Conservation (phyloP, 352 stramenopile genomes). For the Phytophthora megakarya region DNA sequence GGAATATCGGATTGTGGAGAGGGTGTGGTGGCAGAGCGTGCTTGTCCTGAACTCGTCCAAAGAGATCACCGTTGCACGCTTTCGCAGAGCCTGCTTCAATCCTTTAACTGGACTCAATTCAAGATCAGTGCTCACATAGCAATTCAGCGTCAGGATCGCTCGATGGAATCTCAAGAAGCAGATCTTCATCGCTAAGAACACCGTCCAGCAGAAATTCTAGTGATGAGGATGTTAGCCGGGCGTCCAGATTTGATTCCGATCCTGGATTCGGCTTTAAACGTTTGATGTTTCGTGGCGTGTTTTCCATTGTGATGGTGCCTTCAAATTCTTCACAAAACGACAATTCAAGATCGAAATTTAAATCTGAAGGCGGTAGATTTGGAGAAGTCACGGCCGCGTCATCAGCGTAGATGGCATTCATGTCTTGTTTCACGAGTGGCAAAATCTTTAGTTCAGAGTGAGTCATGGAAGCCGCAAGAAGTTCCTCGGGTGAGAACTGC, state of each 20-base stretch:
- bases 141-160: neutral
- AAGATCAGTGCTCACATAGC: neutral
- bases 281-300: neutral
- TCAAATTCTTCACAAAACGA: neutral
- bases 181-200: conserved; percentile 21
- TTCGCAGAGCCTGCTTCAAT: no score
- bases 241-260: neutral
- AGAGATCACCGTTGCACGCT: no score
- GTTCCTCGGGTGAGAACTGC: conserved; percentile 4
- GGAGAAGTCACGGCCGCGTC: neutral
- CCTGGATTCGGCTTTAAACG: neutral
- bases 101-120: no score
- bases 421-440: neutral
- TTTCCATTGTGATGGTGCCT: neutral
- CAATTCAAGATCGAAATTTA: conserved; percentile 8
- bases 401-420: neutral
- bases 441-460: neutral
- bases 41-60: no score
- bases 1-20: no score
- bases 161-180: conserved; percentile 9
- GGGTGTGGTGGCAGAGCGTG: no score
- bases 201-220: conserved; percentile 6
- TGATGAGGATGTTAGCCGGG: neutral
- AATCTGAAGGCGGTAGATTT: conserved; percentile 3
- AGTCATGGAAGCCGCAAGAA: conserved; percentile 10